These are phyloP conservation scores for Penicillium sp. DNA, from an alignment of 2,329 filamentous ascomycete genomes.

Conservation along the genomic window DNA sequence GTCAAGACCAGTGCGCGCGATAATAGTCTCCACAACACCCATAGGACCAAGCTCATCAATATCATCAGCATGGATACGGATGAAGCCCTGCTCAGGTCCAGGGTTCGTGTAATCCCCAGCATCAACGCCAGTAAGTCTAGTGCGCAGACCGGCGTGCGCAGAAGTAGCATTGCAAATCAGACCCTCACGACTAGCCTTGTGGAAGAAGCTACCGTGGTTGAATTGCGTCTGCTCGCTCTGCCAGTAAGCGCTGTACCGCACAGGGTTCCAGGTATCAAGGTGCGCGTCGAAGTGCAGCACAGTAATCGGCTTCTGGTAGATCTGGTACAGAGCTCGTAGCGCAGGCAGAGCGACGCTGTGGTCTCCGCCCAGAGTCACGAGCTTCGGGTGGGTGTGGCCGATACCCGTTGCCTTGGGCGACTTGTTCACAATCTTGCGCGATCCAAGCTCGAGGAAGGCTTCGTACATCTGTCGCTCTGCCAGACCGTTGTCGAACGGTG, in stretches of 20 bases:
- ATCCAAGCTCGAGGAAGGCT: conserved; percentile 70
- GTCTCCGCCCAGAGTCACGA: conserved; percentile 73
- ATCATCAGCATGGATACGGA: conserved; percentile 79
- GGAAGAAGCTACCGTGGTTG: conserved; percentile 91
- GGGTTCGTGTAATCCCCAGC: conserved; percentile 67
- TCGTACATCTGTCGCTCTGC: conserved; percentile 82
- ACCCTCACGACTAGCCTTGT: conserved; percentile 79
- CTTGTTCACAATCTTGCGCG: conserved; percentile 42
- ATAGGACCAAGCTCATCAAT: conserved; percentile 78
- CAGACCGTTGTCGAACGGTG: conserved; percentile 81
- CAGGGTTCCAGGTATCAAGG: conserved; percentile 83
- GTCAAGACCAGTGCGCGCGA: conserved; percentile 64
- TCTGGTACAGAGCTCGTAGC: conserved; percentile 63
- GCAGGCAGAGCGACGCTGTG: conserved; percentile 71
- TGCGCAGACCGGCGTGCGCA: conserved; percentile 82
- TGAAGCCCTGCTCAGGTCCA: conserved; percentile 75
- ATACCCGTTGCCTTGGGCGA: conserved; percentile 33
- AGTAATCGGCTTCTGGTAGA: conserved; percentile 63
- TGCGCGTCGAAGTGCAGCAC: conserved; percentile 79
- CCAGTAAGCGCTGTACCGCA: conserved; percentile 77
- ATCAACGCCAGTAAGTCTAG: conserved; percentile 67
- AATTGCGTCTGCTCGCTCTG: conserved; percentile 69
- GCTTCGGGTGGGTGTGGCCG: conserved; percentile 47
- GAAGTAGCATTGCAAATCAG: conserved; percentile 72
- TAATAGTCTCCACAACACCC: conserved; percentile 70